Evolutionary conservation across 352 stramenopile genomes (phyloP).

Genomic region (Phytophthora kernoviae): DNA sequence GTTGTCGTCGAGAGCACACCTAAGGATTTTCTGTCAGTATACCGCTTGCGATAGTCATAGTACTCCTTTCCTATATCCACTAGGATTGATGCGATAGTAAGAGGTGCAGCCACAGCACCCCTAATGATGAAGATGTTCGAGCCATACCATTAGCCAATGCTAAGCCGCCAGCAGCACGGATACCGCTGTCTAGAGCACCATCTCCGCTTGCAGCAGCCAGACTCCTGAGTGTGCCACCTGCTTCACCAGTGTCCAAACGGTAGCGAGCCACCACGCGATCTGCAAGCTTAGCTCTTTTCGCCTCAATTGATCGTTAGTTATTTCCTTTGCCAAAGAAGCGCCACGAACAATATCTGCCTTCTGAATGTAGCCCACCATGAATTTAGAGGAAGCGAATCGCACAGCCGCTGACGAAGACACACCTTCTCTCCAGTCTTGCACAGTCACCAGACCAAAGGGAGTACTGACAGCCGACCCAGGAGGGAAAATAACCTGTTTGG

Average conservation of each 20-base stretch:
- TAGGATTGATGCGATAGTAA: constrained; percentile 85
- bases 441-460: constrained; percentile 65
- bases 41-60: constrained; percentile 79
- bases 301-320: constrained; percentile 45
- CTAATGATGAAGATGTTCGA: constrained; percentile 56
- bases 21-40: constrained; percentile 70
- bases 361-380: constrained; percentile 70
- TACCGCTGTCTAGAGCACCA: constrained; percentile 80
- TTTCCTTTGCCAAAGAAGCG: constrained; percentile 50
- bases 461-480: constrained; percentile 62
- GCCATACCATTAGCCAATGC: constrained; percentile 78
- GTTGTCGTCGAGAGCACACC: constrained; percentile 72
- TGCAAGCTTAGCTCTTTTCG: constrained; percentile 56
- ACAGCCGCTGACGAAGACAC: constrained; percentile 45
- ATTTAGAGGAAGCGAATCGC: constrained; percentile 37
- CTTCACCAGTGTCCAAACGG: constrained; percentile 38
- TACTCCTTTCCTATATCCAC: constrained; percentile 90
- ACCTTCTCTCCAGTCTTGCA: constrained; percentile 55
- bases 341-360: constrained; percentile 62
- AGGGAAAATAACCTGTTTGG: constrained; percentile 43
- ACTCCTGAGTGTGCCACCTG: constrained; percentile 43
- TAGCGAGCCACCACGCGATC: constrained; percentile 70
- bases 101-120: constrained; percentile 71
- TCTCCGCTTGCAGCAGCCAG: constrained; percentile 70
- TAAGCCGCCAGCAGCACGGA: constrained; percentile 79